Base-by-base conservation (phyloP, 176 grass and related monocot species). In the Aegilops longissima region DNA sequence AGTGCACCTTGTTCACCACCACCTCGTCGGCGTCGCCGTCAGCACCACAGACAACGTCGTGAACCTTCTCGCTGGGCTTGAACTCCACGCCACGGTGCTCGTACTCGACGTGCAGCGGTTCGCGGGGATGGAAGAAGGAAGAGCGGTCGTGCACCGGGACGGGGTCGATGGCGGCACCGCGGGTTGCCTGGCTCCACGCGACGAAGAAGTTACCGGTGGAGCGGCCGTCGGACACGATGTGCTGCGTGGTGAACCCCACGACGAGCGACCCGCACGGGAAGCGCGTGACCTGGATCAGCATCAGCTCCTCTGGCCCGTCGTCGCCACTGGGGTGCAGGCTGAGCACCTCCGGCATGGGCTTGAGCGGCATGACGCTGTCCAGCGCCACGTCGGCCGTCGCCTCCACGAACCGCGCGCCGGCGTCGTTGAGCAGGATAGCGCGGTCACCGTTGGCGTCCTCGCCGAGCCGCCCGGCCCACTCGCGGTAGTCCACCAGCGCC, bases 11-110 rank as follows among this genome's bases (percentile, higher is more conserved):
- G 9, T 79, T 49, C 27, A 79, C 34, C 20, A 86, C 75, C 75
- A 86, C 84, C 75, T 86, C 74, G 21, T 42, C 74, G 5, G 21
- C 73, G 8, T 33, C 14, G 16, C 4, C 10, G 30, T 20, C 40
- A 0, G 7, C 38, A 34, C 18, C 39, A 65, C 54, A 1, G 18
- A 59, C 54, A 59, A 42, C n/a, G 30, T 12, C 3, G 10, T 8
- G n/a, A 2, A 2, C 30, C 83, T 70, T 58, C 30, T 67, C 14
- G 61, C 7, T 35, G 12, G 84, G 21, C 45, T 54, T 86, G 74
- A 86, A 86, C 74, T 86, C 84, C 3, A 86, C 84, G 84, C 84
- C 74, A 14, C 84, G 84, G 84, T 86, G 84, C 63, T 79, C 74
- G 84, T 69, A 79, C 84, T 86, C 45, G 30, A 86, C 13, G 1